These are phyloP conservation scores for Leccinum olivaceopallidum DNA, from an alignment of 768 basidiomycete genomes.

Conservation along the genomic window DNA sequence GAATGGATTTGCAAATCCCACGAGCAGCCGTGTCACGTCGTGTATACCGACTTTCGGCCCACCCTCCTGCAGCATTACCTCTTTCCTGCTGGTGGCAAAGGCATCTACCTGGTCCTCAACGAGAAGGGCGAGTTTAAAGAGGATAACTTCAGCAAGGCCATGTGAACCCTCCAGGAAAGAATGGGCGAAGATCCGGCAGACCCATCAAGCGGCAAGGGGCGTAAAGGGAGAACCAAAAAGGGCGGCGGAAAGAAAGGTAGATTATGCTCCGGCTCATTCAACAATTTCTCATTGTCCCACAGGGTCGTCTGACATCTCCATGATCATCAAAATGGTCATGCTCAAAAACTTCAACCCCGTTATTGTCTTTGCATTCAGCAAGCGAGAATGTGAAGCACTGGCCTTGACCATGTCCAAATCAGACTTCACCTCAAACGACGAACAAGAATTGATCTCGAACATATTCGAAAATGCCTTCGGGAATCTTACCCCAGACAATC, in stretches of 20 bases:
- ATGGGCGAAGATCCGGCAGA: constrained; percentile 93
- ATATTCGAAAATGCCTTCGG: constrained; percentile 97
- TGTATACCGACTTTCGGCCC: constrained; percentile 98
- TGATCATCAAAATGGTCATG: constrained; percentile 99
- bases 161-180: constrained; percentile 87
- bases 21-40: constrained; percentile 97
- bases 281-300: constrained; percentile 14
- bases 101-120: constrained; percentile 96
- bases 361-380: constrained; percentile 98
- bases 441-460: constrained; percentile 80
- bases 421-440: constrained; percentile 92
- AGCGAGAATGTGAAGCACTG: constrained; percentile 94
- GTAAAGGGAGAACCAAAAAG: constrained; percentile 91
- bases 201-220: constrained; percentile 78
- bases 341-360: constrained; percentile 96
- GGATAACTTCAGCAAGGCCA: constrained; percentile 97
- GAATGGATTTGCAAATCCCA: constrained; percentile 99
- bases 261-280: neutral
- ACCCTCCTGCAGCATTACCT: constrained; percentile 98
- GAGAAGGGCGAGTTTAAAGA: constrained; percentile 97
- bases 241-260: constrained; percentile 92
- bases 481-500: constrained; percentile 83
- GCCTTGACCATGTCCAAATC: constrained; percentile 93
- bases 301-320: constrained; percentile 94
- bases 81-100: constrained; percentile 95